Percentiles rank a stretch among this genome's conserved stretches.
Evolutionary conservation across 179 eudicot species (phyloP).

Genomic region (Vitellaria paradoxa): DNA sequence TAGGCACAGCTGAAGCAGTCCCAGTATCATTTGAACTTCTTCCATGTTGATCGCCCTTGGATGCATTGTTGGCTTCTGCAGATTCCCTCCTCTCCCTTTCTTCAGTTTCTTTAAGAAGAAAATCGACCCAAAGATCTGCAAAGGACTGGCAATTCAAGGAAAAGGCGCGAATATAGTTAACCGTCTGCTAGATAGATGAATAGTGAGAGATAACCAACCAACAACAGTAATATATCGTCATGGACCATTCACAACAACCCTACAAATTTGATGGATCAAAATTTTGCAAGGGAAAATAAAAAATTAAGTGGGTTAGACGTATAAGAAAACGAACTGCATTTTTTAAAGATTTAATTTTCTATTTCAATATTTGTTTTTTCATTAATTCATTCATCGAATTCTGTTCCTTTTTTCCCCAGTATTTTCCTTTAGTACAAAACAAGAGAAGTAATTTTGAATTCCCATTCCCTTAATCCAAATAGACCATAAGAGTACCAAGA

Average conservation of each 20-base stretch:
- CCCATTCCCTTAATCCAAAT: no score
- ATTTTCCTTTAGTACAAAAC: neutral
- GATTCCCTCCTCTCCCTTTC: constrained; percentile 82
- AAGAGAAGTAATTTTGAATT: neutral
- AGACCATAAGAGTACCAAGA: no score
- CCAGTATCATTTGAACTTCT: constrained; percentile 27
- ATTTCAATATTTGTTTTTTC: no score
- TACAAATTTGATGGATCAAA: no score
- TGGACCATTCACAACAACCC: no score
- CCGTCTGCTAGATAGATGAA: neutral
- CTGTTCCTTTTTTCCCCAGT: no score
- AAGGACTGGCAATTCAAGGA: constrained; percentile 53
- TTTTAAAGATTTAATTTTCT: no score
- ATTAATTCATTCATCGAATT: no score
- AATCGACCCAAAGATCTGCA: constrained; percentile 98
- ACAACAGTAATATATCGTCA: neutral
- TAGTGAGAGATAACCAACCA: neutral
- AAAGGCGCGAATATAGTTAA: neutral
- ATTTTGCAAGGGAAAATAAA: no score
- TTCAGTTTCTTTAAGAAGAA: constrained; percentile 90
- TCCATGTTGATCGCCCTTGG: constrained; percentile 25
- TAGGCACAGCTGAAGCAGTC: constrained; percentile 26
- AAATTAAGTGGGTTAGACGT: no score
- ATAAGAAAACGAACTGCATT: no score
- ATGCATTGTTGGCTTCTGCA: constrained; percentile 33